phyloP scores from a whole-genome alignment of 2,329 filamentous ascomycete genomes.

The Penicillium concentricum region DNA sequence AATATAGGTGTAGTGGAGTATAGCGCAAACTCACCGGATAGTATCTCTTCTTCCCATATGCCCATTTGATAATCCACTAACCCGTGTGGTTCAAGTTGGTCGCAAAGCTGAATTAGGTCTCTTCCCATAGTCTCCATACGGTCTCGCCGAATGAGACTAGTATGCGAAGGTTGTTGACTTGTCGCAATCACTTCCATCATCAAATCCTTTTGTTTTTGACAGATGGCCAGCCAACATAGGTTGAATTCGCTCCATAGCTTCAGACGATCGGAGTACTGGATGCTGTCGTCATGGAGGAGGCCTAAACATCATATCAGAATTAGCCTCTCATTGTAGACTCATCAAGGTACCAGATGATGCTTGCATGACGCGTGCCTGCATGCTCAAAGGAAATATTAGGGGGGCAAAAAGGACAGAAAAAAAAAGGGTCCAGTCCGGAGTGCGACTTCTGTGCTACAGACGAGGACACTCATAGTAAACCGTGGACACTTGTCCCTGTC shows the following conservation, averaged over 20 bases:
- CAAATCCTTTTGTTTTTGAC: constrained; percentile 81
- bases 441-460: constrained; percentile 14
- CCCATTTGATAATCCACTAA: constrained; percentile 97
- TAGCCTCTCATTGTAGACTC: constrained; percentile 12
- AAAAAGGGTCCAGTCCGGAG: constrained; percentile 15
- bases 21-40: constrained; percentile 63
- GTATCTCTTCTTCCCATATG: constrained; percentile 91
- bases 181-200: constrained; percentile 59
- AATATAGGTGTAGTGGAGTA: background rate
- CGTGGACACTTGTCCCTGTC: background rate
- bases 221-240: constrained; percentile 79
- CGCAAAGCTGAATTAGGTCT: constrained; percentile 78
- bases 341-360: constrained; percentile 10
- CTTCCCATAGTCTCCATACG: constrained; percentile 76
- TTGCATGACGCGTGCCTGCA: constrained; percentile 18
- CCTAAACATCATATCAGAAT: constrained; percentile 54
- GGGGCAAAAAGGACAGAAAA: background rate
- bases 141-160: constrained; percentile 65
- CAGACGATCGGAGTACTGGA: constrained; percentile 71
- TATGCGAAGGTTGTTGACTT: constrained; percentile 56
- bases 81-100: constrained; percentile 85
- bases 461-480: background rate
- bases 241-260: constrained; percentile 95
- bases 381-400: background rate
- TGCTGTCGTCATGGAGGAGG: constrained; percentile 78